phyloP scores from a whole-genome alignment of 2,329 filamentous ascomycete genomes.

The Penicillium paneum region DNA sequence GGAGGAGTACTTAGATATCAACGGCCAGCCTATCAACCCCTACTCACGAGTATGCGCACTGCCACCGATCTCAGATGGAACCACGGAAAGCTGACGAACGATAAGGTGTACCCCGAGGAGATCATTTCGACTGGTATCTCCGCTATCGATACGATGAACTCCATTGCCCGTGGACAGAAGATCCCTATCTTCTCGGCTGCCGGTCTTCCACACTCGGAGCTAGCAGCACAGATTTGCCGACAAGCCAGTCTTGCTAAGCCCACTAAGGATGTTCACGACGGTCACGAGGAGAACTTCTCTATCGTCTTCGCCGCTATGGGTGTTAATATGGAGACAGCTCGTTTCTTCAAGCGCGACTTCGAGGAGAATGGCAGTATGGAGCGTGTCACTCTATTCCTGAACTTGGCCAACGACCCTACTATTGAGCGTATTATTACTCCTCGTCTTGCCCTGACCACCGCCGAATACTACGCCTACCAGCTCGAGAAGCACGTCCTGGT shows the following conservation, averaged over 20 bases:
- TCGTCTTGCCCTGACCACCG: constrained; percentile 94
- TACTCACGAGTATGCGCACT: constrained; percentile 72
- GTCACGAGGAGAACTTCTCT: constrained; percentile 98
- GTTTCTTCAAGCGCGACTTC: constrained; percentile 98
- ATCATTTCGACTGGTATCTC: constrained; percentile 99
- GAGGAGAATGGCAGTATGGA: constrained; percentile 99
- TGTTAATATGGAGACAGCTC: constrained; percentile 98
- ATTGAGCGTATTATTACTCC: constrained; percentile 99
- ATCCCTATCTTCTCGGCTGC: constrained; percentile 99
- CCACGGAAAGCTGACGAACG: constrained; percentile 12
- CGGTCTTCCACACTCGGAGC: constrained; percentile 98
- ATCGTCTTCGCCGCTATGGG: constrained; percentile 99
- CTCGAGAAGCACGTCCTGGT: constrained; percentile 99
- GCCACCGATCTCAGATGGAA: background rate
- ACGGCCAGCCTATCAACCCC: constrained; percentile 97
- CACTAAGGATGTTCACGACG: constrained; percentile 94
- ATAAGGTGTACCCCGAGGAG: constrained; percentile 93
- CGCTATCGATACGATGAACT: constrained; percentile 97
- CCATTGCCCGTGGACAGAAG: constrained; percentile 97
- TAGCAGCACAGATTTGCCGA: constrained; percentile 96
- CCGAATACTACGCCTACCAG: constrained; percentile 99
- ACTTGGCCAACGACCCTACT: constrained; percentile 97
- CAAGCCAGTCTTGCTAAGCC: constrained; percentile 92
- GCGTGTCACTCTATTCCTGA: constrained; percentile 94
- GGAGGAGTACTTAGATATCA: constrained; percentile 98